These are phyloP conservation scores for Mortierella sp. DNA, from an alignment of 371 early-diverging fungal species.

Conservation along the genomic window DNA sequence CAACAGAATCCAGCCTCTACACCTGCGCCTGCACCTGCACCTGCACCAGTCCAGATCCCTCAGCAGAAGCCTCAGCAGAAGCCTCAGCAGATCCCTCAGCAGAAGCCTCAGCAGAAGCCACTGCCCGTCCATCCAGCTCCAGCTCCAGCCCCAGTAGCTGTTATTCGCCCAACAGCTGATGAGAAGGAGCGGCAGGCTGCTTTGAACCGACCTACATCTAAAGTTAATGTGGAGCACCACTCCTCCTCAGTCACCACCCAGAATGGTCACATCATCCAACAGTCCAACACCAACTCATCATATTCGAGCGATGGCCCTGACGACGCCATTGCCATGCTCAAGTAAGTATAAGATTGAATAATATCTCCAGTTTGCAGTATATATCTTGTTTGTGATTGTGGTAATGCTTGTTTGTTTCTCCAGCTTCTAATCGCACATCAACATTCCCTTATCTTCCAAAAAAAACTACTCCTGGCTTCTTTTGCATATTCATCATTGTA, in stretches of 20 bases:
- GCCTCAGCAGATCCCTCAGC: slow-evolving; percentile 18
- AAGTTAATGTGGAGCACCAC: slow-evolving; percentile 18
- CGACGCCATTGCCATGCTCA: slow-evolving; percentile 39
- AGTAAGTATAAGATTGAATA: slow-evolving; percentile 30
- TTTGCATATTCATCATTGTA: slow-evolving; percentile 6
- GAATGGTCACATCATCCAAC: slow-evolving; percentile 21
- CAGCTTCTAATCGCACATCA: not conserved
- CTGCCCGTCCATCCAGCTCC: not conserved
- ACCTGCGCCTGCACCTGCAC: slow-evolving; percentile 2
- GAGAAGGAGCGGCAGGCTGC: slow-evolving; percentile 35
- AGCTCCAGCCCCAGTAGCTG: slow-evolving; percentile 4
- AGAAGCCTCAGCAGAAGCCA: slow-evolving; percentile 20
- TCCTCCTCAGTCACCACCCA: slow-evolving; percentile 18
- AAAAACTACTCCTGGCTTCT: slow-evolving; percentile 5
- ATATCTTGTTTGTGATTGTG: not conserved
- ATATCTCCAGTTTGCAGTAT: not conserved
- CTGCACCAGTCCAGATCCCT: slow-evolving; percentile 1
- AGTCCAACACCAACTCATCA: slow-evolving; percentile 7
- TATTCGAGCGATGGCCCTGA: slow-evolving; percentile 14
- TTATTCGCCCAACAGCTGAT: slow-evolving; percentile 22
- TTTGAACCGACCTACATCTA: slow-evolving; percentile 29
- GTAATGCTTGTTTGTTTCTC: not conserved
- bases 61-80: slow-evolving; percentile 25
- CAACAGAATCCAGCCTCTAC: slow-evolving; percentile 8
- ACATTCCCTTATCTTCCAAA: too few relatives aligned